Conservation (phyloP, 2,329 filamentous ascomycete species). For the Sphaerulina musiva region DNA sequence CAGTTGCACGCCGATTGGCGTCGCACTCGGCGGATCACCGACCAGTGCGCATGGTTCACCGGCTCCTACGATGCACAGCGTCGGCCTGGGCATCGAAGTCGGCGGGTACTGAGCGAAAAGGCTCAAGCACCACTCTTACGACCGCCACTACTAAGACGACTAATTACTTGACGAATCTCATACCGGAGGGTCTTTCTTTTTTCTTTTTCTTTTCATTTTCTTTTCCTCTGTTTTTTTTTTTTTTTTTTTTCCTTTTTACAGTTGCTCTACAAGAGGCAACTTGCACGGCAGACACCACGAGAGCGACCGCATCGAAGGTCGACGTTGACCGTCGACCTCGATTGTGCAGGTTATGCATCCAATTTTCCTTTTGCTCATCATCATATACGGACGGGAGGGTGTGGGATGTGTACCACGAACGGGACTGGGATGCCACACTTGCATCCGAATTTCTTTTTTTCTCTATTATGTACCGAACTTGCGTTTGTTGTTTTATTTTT, state of each 20-base stretch:
- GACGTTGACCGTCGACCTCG: neutral
- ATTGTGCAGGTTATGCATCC: too few relatives aligned
- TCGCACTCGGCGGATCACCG: conserved; percentile 13
- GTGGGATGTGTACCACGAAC: too few relatives aligned
- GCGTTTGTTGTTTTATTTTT: too few relatives aligned
- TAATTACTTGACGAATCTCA: neutral
- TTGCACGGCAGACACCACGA: neutral
- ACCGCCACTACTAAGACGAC: neutral
- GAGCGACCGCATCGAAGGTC: neutral
- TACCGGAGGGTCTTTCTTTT: neutral
- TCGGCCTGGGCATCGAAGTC: conserved; percentile 2
- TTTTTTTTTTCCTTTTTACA: too few relatives aligned
- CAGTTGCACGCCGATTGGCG: conserved; percentile 15
- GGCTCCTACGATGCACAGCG: neutral
- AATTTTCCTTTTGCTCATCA: neutral
- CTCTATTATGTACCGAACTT: too few relatives aligned
- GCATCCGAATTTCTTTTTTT: too few relatives aligned
- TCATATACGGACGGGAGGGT: neutral
- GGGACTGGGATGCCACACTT: too few relatives aligned
- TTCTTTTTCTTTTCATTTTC: too few relatives aligned
- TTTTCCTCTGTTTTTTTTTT: too few relatives aligned
- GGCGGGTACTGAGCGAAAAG: neutral
- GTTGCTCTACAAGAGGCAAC: too few relatives aligned
- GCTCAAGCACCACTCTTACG: neutral
- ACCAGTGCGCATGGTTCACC: neutral